A percentile compares a stretch with the other conserved stretches of the same genome.
phyloP scores from a whole-genome alignment of 2,329 filamentous ascomycete genomes.

The Neofusicoccum sp. region DNA sequence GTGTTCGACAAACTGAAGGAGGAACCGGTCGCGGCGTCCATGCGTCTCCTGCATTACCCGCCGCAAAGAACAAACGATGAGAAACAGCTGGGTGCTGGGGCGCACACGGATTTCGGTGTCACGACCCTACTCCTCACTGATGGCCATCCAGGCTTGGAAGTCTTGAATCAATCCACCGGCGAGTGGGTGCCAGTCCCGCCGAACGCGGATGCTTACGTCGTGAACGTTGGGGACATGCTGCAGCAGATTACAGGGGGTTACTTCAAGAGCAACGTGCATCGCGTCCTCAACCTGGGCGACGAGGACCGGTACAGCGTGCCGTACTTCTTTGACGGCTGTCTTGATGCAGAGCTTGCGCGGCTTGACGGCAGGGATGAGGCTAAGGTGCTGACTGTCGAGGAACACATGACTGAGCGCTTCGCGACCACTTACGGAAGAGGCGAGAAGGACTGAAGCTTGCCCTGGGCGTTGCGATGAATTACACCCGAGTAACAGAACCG shows the following conservation, averaged over 20 bases:
- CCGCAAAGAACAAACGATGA: conserved; percentile 15
- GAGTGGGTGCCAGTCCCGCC: conserved; percentile 46
- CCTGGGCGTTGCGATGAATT: not conserved
- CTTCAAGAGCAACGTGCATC: conserved; percentile 58
- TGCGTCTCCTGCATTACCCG: conserved; percentile 28
- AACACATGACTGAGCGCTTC: conserved; percentile 31
- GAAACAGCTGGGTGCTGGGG: conserved; percentile 40
- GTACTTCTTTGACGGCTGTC: conserved; percentile 59
- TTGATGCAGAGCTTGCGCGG: conserved; percentile 38
- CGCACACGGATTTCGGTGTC: conserved; percentile 60
- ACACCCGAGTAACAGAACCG: not conserved
- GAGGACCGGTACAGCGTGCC: conserved; percentile 59
- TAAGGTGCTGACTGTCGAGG: conserved; percentile 28
- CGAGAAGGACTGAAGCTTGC: not conserved
- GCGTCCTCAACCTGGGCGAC: conserved; percentile 57
- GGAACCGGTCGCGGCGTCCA: conserved; percentile 12
- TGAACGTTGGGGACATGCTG: conserved; percentile 45
- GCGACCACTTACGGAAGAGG: conserved; percentile 16
- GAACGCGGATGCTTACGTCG: conserved; percentile 37
- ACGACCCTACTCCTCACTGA: conserved; percentile 61
- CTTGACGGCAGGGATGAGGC: conserved; percentile 24
- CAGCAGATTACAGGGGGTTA: conserved; percentile 53
- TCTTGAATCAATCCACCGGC: conserved; percentile 48
- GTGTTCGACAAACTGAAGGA: conserved; percentile 4
- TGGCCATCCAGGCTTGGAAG: conserved; percentile 53